Base-by-base conservation (phyloP, 1,284 basidiomycete genomes). In the Lentinula novae-zelandiae region DNA sequence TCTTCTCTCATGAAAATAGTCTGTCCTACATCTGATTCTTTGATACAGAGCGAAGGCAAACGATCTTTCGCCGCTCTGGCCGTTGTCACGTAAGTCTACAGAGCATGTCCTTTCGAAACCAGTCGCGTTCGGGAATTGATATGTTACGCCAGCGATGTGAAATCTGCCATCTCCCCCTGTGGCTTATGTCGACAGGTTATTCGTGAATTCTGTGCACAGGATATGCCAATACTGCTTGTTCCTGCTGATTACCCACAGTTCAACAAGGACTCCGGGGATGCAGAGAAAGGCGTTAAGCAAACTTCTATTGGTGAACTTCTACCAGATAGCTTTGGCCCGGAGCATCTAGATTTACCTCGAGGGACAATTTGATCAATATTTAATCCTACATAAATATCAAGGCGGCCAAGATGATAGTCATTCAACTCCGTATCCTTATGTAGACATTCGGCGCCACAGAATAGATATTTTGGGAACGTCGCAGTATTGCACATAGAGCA, bases 301-400 rank as follows among this genome's bases (percentile, higher is more conserved):
- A 86, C 85, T 57, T 92, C 87, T 2, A 77, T 97, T 15, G 90
- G 79, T 2, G 84, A 89, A 64, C 75, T 98, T 39, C 76, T 97
- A 52, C 95, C 95, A 0, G 80, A 91, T 75, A 93, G 92, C 71
- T 96, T 96, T 75, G 95, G 95, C 0, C 94, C 94, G 1, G 93
- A 89, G 66, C 78, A 90, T 57, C 72, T 93, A 65, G 82, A 84
- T 54, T 68, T 80, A 27, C 83, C 83, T 7, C 70, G 82, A 56
- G 53, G n/a, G 9, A n/a, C 6, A 3, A 27, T 15, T 56, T 46
- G 40, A 56, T 38, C 27, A 27, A 27, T 27, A 2, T 27, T 27
- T 0, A 27, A 27, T 27, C 27, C 27, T 17, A 17, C 17, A 17
- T 27, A 27, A 27, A 3, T 27, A 27, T 3, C 27, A 27, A 27